Evolutionary conservation across 305 asterid genomes (phyloP), one percentile per base, ranked within the genome.

Genomic region (Rubia balearica): DNA sequence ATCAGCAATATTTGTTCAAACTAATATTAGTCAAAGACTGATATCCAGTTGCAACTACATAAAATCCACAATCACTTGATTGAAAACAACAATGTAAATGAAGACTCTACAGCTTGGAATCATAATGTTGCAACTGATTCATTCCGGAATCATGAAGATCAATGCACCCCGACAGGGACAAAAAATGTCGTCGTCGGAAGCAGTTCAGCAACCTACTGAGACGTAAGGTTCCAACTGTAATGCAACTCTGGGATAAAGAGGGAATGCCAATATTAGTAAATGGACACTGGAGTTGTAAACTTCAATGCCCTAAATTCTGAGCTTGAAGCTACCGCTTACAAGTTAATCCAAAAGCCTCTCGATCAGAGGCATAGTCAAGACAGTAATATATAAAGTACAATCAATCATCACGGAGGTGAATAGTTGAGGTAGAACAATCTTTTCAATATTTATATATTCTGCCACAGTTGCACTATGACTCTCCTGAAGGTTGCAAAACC

Each of bases 311-410:
- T 17, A 80, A 81, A 72, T 85, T 91, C 75, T 91, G 91, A 56
- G 89, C 82, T 24, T 74, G 72, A 74, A 86, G 90, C 90, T 88
- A 91, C 33, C 83, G 88, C 33, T 55, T 89, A 67, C 95, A 90
- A 65, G 97, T 85, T 74, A 87, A 72, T n/a, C 96, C 96, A 72
- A 90, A 87, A 22, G 96, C 78, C 46, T 87, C 90, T 63, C 90
- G 85, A 70, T 85, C 92, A 14, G 72, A 76, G 55, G 78, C 67
- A 53, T 84, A 75, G 70, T 76, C 82, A 65, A 87, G 96, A 71
- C 71, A 74, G 75, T 75, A 76, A 60, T 85, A 89, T 68, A 89
- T 83, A n/a, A 80, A 70, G 30, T 72, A 74, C 45, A 88, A 74
- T 71, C 95, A 82, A 72, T 90, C 92, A 67, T 65, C 79, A 36